Base-by-base conservation (phyloP, 2,329 filamentous ascomycete species). In the Ilyonectria mors-panacis region DNA sequence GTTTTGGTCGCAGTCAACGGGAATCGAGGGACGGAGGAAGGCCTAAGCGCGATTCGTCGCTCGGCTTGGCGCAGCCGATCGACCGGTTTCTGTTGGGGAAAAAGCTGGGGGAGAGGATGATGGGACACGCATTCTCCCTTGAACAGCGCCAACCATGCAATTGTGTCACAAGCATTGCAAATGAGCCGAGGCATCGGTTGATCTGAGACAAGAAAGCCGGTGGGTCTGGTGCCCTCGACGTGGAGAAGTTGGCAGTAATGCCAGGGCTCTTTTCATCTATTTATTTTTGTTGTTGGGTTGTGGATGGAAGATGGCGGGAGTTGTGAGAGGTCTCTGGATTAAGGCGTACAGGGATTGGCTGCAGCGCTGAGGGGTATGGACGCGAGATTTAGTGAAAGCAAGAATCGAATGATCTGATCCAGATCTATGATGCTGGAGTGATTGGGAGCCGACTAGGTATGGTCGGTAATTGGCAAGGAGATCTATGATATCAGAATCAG, bases 81-180 rank as follows among this genome's bases (percentile, higher is more conserved):
- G 62, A 65, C 59, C 51, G 28, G 71, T 74, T 73, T 76, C 73
- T 76, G 71, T 76, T 75, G 74, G 74, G 74, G 71, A 66, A 72
- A 72, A 72, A 69, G 65, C 68, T 73, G 73, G 71, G 71, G 74
- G 71, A 75, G 48, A 33, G 30, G 39, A 26, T 35, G 33, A 59
- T 59, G 56, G 30, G 39, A 45, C 54, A 57, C 35, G n/a, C 39
- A 33, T 33, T 17, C 13, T 30, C 23, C 7, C 26, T 48, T 39
- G 39, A 47, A 23, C 7, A 57, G 48, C 26, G 9, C 17, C 9
- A 33, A 6, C 17, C 48, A 19, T 28, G 26, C 15, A 50, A 42
- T n/a, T n/a, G 15, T 39, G 47, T 61, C 58, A 62, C 63, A 66
- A 61, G 63, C 45, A 21, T 48, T 30, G 45, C 9, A 61, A 57